Evolutionary conservation across 371 early-diverging fungal genomes (phyloP).

Genomic region (Basidiobolus heterosporus): DNA sequence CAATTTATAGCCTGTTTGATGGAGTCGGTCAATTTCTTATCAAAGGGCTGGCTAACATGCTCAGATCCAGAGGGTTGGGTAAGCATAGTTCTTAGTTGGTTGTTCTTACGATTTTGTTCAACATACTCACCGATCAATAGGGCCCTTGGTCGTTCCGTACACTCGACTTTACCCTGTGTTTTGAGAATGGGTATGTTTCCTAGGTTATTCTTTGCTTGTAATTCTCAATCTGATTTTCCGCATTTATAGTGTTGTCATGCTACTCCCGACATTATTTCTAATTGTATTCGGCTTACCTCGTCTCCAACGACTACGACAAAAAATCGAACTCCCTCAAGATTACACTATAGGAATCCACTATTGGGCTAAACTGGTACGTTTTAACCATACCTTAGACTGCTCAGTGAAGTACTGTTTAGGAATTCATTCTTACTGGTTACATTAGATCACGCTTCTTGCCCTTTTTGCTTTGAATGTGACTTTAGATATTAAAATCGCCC

Average conservation of each 20-base stretch:
- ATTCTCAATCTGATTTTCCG: slow-evolving; percentile 29
- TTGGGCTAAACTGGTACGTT: neutral
- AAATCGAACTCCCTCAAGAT: slow-evolving; percentile 5
- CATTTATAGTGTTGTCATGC: slow-evolving; percentile 29
- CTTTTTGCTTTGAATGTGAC: neutral
- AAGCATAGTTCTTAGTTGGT: no score
- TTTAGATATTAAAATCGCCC: neutral
- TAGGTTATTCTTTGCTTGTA: slow-evolving; percentile 13
- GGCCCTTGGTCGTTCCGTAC: slow-evolving; percentile 44
- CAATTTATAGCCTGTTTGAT: no score
- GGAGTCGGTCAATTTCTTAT: no score
- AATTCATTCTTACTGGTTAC: slow-evolving; percentile 15
- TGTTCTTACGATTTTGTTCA: no score
- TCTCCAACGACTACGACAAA: slow-evolving; percentile 1
- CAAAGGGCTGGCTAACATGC: slow-evolving; percentile 1
- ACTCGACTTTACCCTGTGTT: slow-evolving; percentile 60
- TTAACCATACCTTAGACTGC: neutral
- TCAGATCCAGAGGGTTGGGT: slow-evolving; percentile 7
- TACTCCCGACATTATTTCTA: neutral
- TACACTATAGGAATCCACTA: neutral
- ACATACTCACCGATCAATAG: slow-evolving; percentile 12
- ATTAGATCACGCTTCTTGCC: slow-evolving; percentile 9
- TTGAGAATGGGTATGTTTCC: slow-evolving; percentile 41
- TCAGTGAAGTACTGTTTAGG: slow-evolving; percentile 9
- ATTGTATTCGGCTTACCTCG: slow-evolving; percentile 1